phyloP scores from a whole-genome alignment of 2,329 filamentous ascomycete genomes.

The Paraphoma chrysanthemicola region DNA sequence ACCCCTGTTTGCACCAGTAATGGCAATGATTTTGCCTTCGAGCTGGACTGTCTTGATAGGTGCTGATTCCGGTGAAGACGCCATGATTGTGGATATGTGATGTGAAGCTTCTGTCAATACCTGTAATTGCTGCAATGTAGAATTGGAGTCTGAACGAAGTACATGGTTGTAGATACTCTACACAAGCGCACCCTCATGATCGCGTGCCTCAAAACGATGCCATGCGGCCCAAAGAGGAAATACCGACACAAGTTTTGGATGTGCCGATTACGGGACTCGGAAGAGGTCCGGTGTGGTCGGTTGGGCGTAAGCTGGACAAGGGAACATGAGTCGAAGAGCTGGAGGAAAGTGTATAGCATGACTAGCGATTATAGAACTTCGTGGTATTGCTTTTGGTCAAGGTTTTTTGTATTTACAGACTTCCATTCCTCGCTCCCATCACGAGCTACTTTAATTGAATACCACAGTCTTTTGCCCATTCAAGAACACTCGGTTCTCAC shows the following conservation, averaged over 20 bases:
- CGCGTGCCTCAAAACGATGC: no score
- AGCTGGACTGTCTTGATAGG: constrained; percentile 35
- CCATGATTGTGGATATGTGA: constrained; percentile 2
- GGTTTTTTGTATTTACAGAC: constrained; percentile 1
- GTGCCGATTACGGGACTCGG: background rate
- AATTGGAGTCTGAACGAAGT: constrained; percentile 11
- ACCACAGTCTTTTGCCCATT: constrained; percentile 84
- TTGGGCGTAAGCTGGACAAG: background rate
- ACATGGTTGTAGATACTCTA: no score
- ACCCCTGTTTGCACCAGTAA: constrained; percentile 41
- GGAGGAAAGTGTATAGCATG: background rate
- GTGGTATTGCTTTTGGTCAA: background rate
- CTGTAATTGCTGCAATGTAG: constrained; percentile 18
- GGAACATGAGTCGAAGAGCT: background rate
- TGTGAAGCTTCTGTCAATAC: background rate
- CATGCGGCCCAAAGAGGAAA: constrained; percentile 4
- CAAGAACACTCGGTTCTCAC: constrained; percentile 77
- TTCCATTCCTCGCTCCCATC: background rate
- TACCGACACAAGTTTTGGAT: background rate
- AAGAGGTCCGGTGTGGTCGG: background rate
- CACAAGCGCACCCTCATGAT: no score
- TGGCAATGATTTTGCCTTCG: constrained; percentile 34
- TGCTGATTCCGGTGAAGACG: constrained; percentile 21
- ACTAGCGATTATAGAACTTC: background rate
- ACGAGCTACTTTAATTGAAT: constrained; percentile 58